Evolutionary conservation across 2,329 filamentous ascomycete genomes (phyloP).

Genomic region (Colletotrichum neosansevieriae): DNA sequence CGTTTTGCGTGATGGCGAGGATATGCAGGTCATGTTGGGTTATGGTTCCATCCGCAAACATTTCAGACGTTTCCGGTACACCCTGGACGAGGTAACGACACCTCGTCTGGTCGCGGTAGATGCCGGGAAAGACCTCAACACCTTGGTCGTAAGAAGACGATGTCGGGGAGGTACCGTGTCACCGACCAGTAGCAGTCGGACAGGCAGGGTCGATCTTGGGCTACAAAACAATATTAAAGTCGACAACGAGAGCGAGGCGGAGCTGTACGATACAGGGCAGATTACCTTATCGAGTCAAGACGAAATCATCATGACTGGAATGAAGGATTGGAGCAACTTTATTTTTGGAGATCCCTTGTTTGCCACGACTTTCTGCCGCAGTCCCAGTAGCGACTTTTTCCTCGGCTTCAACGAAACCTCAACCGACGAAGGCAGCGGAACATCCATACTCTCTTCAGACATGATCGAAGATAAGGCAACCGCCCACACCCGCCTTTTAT

Average conservation of each 20-base stretch:
- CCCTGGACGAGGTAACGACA: constrained; percentile 64
- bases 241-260: constrained; percentile 24
- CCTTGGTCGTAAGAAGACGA: constrained; percentile 54
- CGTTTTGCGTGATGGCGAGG: constrained; percentile 70
- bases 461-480: constrained; percentile 59
- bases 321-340: constrained; percentile 70
- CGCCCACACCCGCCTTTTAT: constrained; percentile 59
- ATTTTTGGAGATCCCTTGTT: constrained; percentile 72
- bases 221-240: constrained; percentile 12
- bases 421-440: constrained; percentile 25
- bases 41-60: constrained; percentile 67
- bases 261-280: constrained; percentile 15
- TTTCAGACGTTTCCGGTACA: constrained; percentile 60
- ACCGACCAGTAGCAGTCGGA: neutral
- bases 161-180: neutral
- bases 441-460: constrained; percentile 30
- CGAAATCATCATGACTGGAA: constrained; percentile 27
- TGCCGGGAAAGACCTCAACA: constrained; percentile 61
- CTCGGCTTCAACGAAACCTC: constrained; percentile 56
- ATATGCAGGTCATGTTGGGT: constrained; percentile 68
- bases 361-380: constrained; percentile 60
- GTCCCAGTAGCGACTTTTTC: constrained; percentile 59
- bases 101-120: constrained; percentile 68
- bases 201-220: neutral
- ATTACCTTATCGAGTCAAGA: neutral